A percentile compares a stretch with the other conserved stretches of the same genome.
Conservation (phyloP, 345 rosid species). For the Euclidium syriacum region DNA sequence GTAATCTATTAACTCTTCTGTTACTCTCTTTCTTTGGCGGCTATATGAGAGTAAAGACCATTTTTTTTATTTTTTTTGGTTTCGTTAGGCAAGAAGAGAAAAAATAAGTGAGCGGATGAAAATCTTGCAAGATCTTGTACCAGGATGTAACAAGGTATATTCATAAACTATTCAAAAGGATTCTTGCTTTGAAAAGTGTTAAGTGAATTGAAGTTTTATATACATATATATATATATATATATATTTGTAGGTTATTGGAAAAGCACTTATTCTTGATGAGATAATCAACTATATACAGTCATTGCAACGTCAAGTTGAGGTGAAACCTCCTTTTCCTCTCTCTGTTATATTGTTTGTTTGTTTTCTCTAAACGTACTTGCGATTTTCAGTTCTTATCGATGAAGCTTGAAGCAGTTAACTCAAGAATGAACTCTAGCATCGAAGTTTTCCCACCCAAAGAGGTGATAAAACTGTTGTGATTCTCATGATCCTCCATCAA, state of each 20-base stretch:
- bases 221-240: no score
- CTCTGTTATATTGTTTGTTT: not conserved
- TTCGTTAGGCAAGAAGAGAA: slow-evolving; percentile 81
- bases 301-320: slow-evolving; percentile 87
- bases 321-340: slow-evolving; percentile 31
- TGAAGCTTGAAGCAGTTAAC: slow-evolving; percentile 91
- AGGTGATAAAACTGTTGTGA: slow-evolving; percentile 35
- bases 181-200: not conserved
- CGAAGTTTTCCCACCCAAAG: slow-evolving; percentile 70
- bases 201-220: not conserved
- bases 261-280: slow-evolving; percentile 91
- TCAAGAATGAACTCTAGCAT: slow-evolving; percentile 56
- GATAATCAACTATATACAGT: slow-evolving; percentile 88
- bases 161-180: not conserved
- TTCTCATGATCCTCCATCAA: not conserved
- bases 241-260: slow-evolving; percentile 74
- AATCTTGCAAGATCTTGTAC: slow-evolving; percentile 88
- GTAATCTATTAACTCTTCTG: slow-evolving; percentile 39
- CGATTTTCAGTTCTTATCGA: slow-evolving; percentile 67
- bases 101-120: slow-evolving; percentile 92
- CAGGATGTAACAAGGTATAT: slow-evolving; percentile 91
- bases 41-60: not conserved
- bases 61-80: slow-evolving; percentile 13
- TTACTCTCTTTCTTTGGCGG: not conserved
- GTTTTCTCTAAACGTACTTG: not conserved